Evolutionary conservation across 1,284 basidiomycete genomes (phyloP).

Genomic region (Polyporus tsugae): DNA sequence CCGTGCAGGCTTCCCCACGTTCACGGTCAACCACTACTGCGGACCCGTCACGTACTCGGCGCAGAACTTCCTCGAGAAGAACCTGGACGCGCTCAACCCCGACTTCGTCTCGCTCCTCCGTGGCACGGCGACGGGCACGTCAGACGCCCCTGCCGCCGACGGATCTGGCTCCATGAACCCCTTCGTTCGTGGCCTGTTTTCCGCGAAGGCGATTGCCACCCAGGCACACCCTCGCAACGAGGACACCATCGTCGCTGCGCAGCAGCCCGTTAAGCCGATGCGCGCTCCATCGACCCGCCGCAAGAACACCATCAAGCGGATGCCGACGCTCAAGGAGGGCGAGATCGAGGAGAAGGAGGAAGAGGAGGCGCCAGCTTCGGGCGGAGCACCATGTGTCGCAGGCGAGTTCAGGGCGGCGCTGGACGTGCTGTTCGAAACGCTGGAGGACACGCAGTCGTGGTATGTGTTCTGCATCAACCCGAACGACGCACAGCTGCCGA

Average conservation of each 20-base stretch:
- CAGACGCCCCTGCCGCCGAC: conserved; percentile 59
- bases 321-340: conserved; percentile 65
- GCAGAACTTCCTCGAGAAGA: conserved; percentile 89
- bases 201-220: conserved; percentile 86
- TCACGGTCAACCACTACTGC: conserved; percentile 93
- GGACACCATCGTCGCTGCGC: conserved; percentile 93
- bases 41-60: conserved; percentile 92
- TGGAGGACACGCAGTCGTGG: conserved; percentile 93
- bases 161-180: conserved; percentile 84
- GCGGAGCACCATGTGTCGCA: conserved; percentile 75
- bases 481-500: conserved; percentile 94
- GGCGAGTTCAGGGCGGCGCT: conserved; percentile 89
- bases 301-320: conserved; percentile 74
- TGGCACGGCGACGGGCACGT: conserved; percentile 53
- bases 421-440: conserved; percentile 87
- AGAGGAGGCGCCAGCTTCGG: conserved; percentile 43
- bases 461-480: conserved; percentile 93
- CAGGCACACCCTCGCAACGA: conserved; percentile 92
- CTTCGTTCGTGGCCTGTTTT: conserved; percentile 93
- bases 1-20: conserved; percentile 84
- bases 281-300: conserved; percentile 88
- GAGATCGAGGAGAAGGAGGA: conserved; percentile 66
- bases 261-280: conserved; percentile 93
- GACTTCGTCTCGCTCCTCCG: conserved; percentile 93
- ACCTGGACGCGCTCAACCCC: conserved; percentile 90